Evolutionary conservation across 192 early-diverging fungal species (phyloP), one percentile per base, ranked within the genome.

Genomic region (Ambispora gerdemannii): DNA sequence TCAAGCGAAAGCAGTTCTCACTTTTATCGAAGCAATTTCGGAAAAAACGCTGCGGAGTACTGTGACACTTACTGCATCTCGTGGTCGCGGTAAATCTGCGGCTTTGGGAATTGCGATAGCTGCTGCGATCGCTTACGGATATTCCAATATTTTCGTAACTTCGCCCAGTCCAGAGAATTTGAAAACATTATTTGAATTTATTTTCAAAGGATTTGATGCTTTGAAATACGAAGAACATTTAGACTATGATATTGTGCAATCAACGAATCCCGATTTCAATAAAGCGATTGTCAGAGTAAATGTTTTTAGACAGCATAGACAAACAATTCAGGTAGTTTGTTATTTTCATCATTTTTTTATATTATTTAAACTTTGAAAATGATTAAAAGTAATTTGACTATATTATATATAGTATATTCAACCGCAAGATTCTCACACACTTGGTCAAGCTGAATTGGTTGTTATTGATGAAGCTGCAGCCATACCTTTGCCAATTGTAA

Each of bases 381-480:
- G 8, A n/a, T 34, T 28, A 13, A 27, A 30, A 27, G 22, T 17
- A 65, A n/a, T 25, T 33, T 65, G 33, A 27, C 35, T 13, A 49
- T 17, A 67, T 32, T 19, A 28, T 43, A n/a, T n/a, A n/a, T 78
- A 95, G 86, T 99, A 95, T 74, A 97, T 99, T 73, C 95, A 95
- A 77, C 97, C 97, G 36, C 88, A 94, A 74, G 97, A 99, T 75
- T 88, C 91, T 31, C 89, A 91, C 65, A 89, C 93, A 0, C 85
- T 99, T 33, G 88, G 93, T 33, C 97, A 99, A 79, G 97, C 97
- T 4, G 97, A 99, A 82, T 83, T 99, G 56, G 82, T 99, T 17
- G 93, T 99, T 8, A 97, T 99, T 77, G 97, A 99, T 77, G 97
- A 99, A 78, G 97, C 97, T 25, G 97, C 97, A 3, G 97, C 95